phyloP scores from a whole-genome alignment of 768 basidiomycete genomes.

The Mycena sanguinolenta region DNA sequence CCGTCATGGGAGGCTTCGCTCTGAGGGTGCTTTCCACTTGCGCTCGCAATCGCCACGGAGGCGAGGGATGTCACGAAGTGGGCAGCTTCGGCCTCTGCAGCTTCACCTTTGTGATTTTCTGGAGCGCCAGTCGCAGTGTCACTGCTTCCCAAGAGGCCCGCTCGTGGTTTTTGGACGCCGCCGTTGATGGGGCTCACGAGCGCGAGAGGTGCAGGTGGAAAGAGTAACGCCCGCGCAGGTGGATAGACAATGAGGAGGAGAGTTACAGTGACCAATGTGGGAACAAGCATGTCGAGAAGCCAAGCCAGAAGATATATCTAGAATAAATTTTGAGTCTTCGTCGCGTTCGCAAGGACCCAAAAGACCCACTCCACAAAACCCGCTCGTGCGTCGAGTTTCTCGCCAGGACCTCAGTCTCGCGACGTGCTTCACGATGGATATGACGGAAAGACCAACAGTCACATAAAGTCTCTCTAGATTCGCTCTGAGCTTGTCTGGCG shows the following conservation, averaged over 20 bases:
- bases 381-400: conserved; percentile 49
- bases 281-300: conserved; percentile 51
- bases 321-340: conserved; percentile 18
- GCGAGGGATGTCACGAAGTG: conserved; percentile 50
- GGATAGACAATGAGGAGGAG: conserved; percentile 54
- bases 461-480: conserved; percentile 57
- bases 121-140: conserved; percentile 51
- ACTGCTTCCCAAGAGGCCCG: conserved; percentile 46
- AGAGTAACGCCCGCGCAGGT: conserved; percentile 47
- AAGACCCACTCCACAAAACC: conserved; percentile 42
- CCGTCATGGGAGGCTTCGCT: conserved; percentile 27
- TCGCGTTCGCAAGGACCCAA: conserved; percentile 4
- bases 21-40: conserved; percentile 42
- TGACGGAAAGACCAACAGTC: conserved; percentile 45
- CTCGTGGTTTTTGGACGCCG: conserved; percentile 49
- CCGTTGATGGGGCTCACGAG: conserved; percentile 47
- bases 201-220: conserved; percentile 52
- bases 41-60: conserved; percentile 47
- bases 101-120: conserved; percentile 52
- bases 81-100: conserved; percentile 54
- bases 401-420: conserved; percentile 56
- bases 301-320: conserved; percentile 52
- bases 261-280: conserved; percentile 47
- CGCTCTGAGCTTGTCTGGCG: conserved; percentile 56
- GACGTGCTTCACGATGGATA: conserved; percentile 50